Percentiles rank a stretch among this genome's conserved stretches.
These are phyloP conservation scores for Allium cepa DNA, from an alignment of 106 monocot genomes.

Conservation along the genomic window DNA sequence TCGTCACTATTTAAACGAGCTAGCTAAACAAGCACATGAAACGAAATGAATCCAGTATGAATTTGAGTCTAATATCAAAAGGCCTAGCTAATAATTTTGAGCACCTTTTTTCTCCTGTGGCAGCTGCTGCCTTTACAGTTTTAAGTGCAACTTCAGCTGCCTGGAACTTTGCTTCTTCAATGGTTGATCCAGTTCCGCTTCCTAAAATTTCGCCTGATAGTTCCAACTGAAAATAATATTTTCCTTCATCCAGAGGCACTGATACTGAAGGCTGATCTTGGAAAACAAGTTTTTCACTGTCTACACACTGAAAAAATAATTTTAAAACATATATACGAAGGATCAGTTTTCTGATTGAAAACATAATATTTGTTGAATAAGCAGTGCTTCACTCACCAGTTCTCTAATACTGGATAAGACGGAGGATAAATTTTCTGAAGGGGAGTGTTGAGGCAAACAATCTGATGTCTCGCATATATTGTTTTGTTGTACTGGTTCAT, in stretches of 20 bases:
- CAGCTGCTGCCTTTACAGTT: conserved; percentile 7
- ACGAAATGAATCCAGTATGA: too few species aligned
- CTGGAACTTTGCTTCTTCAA: conserved; percentile 33
- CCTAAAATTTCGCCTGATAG: conserved; percentile 29
- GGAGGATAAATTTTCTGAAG: conserved; percentile 21
- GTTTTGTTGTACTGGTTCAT: conserved; percentile 13
- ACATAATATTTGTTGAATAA: not conserved
- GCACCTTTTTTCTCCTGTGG: not conserved
- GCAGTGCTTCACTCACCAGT: conserved; percentile 22
- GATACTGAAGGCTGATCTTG: conserved; percentile 35
- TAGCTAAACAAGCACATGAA: too few species aligned
- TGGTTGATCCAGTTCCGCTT: conserved; percentile 29
- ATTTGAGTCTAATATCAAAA: not conserved
- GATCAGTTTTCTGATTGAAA: not conserved
- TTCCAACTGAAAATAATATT: conserved; percentile 44
- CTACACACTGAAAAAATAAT: conserved; percentile 17
- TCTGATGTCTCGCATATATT: conserved; percentile 11
- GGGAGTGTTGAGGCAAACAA: conserved; percentile 6
- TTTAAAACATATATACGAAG: not conserved
- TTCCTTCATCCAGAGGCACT: conserved; percentile 21
- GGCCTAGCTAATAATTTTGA: conserved; percentile 5
- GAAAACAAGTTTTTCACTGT: conserved; percentile 29
- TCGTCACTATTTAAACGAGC: too few species aligned
- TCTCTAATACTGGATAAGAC: conserved; percentile 27
- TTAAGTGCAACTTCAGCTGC: conserved; percentile 17